phyloP scores from a whole-genome alignment of 495 filamentous ascomycete genomes.

The Penicillium coprophilum region DNA sequence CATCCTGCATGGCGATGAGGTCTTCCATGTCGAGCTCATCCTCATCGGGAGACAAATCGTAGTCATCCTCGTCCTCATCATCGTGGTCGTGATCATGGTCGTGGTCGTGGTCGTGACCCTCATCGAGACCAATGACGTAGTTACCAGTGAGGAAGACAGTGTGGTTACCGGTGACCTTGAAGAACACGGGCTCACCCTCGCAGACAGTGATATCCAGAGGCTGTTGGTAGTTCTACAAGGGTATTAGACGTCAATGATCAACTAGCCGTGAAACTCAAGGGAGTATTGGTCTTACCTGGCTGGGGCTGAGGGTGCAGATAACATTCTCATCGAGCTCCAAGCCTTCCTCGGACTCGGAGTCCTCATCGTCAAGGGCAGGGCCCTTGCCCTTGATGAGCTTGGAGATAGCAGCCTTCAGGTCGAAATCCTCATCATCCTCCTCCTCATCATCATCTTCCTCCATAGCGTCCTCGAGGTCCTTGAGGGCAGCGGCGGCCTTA shows the following conservation, averaged over 20 bases:
- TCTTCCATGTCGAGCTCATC: constrained; percentile 57
- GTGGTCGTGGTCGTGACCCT: constrained; percentile 44
- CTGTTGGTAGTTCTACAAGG: constrained; percentile 81
- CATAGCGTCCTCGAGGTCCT: constrained; percentile 64
- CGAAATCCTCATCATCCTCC: constrained; percentile 58
- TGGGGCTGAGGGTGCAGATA: constrained; percentile 88
- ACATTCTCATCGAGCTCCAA: constrained; percentile 81
- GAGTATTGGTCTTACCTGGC: constrained; percentile 55
- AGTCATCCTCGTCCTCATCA: constrained; percentile 69
- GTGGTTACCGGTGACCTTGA: constrained; percentile 88
- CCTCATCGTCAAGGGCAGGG: constrained; percentile 66
- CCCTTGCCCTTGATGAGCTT: constrained; percentile 78
- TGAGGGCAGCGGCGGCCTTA: constrained; percentile 62
- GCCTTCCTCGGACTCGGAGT: constrained; percentile 63
- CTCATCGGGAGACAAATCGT: constrained; percentile 78
- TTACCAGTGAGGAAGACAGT: constrained; percentile 91
- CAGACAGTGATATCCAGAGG: constrained; percentile 86
- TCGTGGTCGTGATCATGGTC: constrained; percentile 64
- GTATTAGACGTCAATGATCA: constrained; percentile 16
- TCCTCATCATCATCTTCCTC: constrained; percentile 61
- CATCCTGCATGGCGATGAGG: constrained; percentile 53
- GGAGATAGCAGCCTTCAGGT: constrained; percentile 59
- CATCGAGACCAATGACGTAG: constrained; percentile 69
- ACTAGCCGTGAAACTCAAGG: background rate
- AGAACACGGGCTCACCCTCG: constrained; percentile 85